Conservation (phyloP, 306 rosid species). For the Ceratonia siliqua region DNA sequence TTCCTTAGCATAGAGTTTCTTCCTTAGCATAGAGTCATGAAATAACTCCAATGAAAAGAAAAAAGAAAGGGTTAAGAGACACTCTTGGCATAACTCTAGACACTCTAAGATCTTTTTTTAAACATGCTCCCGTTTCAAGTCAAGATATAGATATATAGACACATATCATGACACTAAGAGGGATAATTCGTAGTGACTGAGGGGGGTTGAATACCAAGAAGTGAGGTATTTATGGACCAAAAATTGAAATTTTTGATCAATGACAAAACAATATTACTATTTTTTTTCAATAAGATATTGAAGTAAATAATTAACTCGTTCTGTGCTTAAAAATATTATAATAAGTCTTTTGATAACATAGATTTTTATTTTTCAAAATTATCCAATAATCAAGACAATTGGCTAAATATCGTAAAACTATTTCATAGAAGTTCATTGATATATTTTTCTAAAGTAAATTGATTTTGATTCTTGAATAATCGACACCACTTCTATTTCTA, state of each 20-base stretch:
- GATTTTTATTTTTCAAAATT: no score
- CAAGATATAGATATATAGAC: neutral
- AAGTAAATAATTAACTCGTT: no score
- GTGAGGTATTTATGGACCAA: neutral
- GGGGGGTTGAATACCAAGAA: neutral
- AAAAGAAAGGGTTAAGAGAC: constrained; percentile 15
- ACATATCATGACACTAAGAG: neutral
- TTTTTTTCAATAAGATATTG: no score
- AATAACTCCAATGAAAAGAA: constrained; percentile 10
- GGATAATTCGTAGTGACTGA: neutral
- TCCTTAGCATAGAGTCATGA: neutral
- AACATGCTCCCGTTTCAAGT: neutral
- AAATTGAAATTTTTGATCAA: no score
- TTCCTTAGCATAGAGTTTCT: no score
- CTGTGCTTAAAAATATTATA: no score
- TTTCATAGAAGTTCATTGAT: neutral
- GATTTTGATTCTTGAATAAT: neutral
- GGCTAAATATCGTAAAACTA: no score
- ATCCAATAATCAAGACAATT: no score
- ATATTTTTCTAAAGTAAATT: neutral
- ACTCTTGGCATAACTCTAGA: constrained; percentile 8
- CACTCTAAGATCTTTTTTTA: constrained; percentile 20
- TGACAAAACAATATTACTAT: no score
- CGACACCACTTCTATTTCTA: neutral
- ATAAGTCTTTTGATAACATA: no score